Evolutionary conservation across 2,329 filamentous ascomycete genomes (phyloP), one percentile per base, ranked within the genome.

Genomic region (Colletotrichum filicis): DNA sequence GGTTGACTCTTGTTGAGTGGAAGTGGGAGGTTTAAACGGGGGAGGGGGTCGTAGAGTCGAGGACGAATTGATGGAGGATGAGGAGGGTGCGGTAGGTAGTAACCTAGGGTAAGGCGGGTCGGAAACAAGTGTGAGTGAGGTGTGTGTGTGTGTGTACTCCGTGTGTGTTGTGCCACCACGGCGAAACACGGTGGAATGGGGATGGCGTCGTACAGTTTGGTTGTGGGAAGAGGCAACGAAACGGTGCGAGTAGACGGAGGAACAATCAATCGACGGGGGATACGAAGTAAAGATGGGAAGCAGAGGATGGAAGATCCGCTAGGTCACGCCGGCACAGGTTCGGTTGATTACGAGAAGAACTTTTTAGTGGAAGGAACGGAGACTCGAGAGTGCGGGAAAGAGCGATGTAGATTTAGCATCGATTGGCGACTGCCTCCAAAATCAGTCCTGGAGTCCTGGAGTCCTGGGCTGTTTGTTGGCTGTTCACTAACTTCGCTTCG

Each of bases 121-220:
- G 42, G 49, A 37, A 59, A 37, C 16, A 24, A n/a, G 32, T 60
- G 35, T 19, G 52, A 32, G 26, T 14, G 37, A 42, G 37, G 14
- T 16, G 6, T 14, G 37, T 42, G 14, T 12, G 35, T 7, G 35
- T 42, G 35, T 42, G 35, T 16, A 32, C 30, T 32, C 30, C 30
- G 30, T 53, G 28, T 12, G 55, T 35, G 42, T 52, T 59, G 66
- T 65, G 70, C 70, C 70, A 70, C 70, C 19, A 32, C 70, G 53
- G 55, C 66, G 60, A 73, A 70, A 70, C 66, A 73, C 70, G 49
- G 46, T 64, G 70, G 60, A 66, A 66, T 65, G 70, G 62, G 56
- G 35, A 60, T 63, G 60, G 53, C 35, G 60, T 70, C 70, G 66
- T 64, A 59, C 37, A 73, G 53, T 69, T 69, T 53, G 37, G 58